phyloP scores from a whole-genome alignment of 352 stramenopile genomes.

The Globisporangium cystogenes region DNA sequence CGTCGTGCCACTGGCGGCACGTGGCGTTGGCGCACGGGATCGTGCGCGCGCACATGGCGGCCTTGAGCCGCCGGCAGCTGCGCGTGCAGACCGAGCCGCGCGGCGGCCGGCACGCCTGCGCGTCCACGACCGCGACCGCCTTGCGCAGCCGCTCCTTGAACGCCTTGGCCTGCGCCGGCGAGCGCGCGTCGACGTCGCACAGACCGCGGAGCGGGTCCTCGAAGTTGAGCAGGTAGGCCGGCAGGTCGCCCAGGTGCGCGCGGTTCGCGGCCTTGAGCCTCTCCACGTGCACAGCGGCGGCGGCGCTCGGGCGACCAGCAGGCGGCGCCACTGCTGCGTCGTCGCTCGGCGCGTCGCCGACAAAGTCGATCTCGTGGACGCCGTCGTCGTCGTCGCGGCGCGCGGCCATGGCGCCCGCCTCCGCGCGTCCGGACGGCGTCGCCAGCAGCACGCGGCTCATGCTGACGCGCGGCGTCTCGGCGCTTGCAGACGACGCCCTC shows the following conservation, averaged over 20 bases:
- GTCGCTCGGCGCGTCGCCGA: background rate
- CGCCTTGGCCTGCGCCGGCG: constrained; percentile 42
- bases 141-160: constrained; percentile 66
- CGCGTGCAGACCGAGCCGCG: constrained; percentile 33
- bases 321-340: too few relatives aligned
- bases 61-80: constrained; percentile 54
- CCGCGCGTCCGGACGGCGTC: too few relatives aligned
- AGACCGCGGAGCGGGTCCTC: constrained; percentile 62
- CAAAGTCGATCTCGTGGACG: constrained; percentile 21
- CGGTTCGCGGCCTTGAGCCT: constrained; percentile 19
- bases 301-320: too few relatives aligned
- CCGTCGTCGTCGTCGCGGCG: constrained; percentile 16
- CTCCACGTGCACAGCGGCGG: constrained; percentile 7
- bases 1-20: constrained; percentile 67
- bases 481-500: too few relatives aligned
- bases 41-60: constrained; percentile 57
- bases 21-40: constrained; percentile 61
- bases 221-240: constrained; percentile 53
- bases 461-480: too few relatives aligned
- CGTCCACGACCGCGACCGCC: constrained; percentile 67
- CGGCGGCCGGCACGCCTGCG: constrained; percentile 49
- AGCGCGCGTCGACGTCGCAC: constrained; percentile 54
- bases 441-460: too few relatives aligned
- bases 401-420: too few relatives aligned
- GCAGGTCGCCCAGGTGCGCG: background rate